Conservation (phyloP, 108 stramenopile genomes). For the Aurantiochytrium sp. region DNA sequence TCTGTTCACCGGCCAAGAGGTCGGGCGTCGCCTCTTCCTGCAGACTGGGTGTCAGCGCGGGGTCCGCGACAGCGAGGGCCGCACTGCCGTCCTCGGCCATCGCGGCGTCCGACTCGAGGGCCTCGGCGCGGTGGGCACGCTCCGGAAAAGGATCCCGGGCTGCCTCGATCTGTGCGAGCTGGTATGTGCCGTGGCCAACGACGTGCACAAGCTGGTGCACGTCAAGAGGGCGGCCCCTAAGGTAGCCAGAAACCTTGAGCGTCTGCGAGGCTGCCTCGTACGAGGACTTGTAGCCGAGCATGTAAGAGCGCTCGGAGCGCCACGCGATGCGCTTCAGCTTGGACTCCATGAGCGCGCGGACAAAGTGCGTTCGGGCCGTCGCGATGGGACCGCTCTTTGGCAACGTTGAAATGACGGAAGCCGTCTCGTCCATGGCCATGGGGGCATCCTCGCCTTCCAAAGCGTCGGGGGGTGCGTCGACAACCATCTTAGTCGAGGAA, state of each 20-base stretch:
- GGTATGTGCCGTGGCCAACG: constrained; percentile 77
- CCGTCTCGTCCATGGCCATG: constrained; percentile 29
- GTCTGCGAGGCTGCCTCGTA: constrained; percentile 53
- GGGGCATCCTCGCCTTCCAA: constrained; percentile 35
- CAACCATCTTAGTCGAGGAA: not conserved
- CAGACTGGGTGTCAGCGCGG: constrained; percentile 59
- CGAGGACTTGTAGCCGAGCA: constrained; percentile 40
- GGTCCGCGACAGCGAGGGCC: constrained; percentile 30
- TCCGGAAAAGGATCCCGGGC: not conserved
- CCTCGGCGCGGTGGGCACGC: constrained; percentile 11
- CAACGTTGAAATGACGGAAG: not conserved
- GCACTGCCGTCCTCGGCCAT: not conserved
- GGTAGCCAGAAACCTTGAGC: constrained; percentile 71
- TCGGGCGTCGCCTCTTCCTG: constrained; percentile 84
- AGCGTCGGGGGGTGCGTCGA: not conserved
- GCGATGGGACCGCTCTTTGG: not conserved
- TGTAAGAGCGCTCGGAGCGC: constrained; percentile 60
- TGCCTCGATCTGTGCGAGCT: constrained; percentile 37
- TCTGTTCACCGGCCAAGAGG: constrained; percentile 91
- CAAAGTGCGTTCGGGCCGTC: constrained; percentile 35
- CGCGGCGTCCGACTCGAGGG: constrained; percentile 7
- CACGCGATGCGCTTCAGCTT: constrained; percentile 34
- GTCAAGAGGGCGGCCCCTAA: constrained; percentile 77
- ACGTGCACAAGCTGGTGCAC: constrained; percentile 76
- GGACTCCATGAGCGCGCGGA: constrained; percentile 50